These are phyloP conservation scores for Gynandropsis gynandra DNA, from an alignment of 345 rosid genomes.

Conservation along the genomic window DNA sequence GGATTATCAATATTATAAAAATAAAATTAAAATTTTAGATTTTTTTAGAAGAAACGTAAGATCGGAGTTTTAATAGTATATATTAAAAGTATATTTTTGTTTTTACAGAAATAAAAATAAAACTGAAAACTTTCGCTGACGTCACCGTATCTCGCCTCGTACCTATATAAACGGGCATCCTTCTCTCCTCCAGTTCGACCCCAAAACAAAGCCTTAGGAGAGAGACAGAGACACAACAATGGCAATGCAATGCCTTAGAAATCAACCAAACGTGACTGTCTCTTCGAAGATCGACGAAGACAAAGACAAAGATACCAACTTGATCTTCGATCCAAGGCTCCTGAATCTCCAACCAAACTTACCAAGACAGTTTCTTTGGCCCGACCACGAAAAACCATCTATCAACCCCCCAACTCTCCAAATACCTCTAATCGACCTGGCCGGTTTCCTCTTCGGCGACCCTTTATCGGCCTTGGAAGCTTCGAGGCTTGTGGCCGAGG, in stretches of 20 bases:
- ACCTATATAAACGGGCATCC: no score
- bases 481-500: conserved; percentile 43
- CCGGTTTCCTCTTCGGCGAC: conserved; percentile 48
- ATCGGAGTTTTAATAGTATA: no score
- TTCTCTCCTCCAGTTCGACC: no score
- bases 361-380: conserved; percentile 83
- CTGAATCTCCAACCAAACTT: conserved; percentile 40
- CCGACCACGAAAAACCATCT: conserved; percentile 65
- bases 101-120: no score
- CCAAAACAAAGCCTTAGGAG: no score
- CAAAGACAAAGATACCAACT: conserved; percentile 17
- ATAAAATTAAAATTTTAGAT: no score
- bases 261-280: conserved; percentile 1
- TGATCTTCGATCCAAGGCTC: conserved; percentile 50
- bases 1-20: no score
- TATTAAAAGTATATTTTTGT: no score
- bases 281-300: conserved; percentile 22
- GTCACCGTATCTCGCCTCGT: no score
- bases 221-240: no score
- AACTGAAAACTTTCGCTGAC: no score
- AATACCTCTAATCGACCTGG: conserved; percentile 61
- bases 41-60: no score
- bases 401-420: conserved; percentile 37
- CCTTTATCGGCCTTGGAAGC: conserved; percentile 34
- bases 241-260: conserved; percentile 21